Percentiles rank a stretch among this genome's conserved stretches.
phyloP scores from a whole-genome alignment of 2,329 filamentous ascomycete species.

The Hymenotorrendiella dingleyae region DNA sequence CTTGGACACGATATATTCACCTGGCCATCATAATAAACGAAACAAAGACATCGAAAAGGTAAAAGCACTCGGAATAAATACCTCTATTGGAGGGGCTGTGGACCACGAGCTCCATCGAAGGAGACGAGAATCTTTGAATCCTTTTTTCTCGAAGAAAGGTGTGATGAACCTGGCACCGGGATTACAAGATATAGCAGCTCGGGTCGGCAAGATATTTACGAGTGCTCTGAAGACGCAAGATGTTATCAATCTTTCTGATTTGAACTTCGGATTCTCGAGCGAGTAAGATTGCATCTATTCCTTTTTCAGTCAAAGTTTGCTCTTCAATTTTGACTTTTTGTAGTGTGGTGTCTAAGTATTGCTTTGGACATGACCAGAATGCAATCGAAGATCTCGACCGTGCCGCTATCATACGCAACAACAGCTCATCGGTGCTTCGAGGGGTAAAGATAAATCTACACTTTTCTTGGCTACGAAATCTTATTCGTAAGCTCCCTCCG shows the following conservation, averaged over 20 bases:
- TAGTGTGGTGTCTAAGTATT: slow-evolving; percentile 5
- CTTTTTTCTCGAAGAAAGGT: slow-evolving; percentile 12
- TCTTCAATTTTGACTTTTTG: background rate
- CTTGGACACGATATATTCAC: slow-evolving; percentile 3
- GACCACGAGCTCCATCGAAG: slow-evolving; percentile 12
- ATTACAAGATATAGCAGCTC: background rate
- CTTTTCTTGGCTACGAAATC: slow-evolving; percentile 1
- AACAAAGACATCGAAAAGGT: slow-evolving; percentile 1
- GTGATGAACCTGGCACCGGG: slow-evolving; percentile 2
- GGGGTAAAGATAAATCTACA: slow-evolving; percentile 1
- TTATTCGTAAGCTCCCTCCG: background rate
- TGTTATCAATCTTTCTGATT: slow-evolving; percentile 3
- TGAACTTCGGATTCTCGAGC: slow-evolving; percentile 1
- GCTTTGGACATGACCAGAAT: slow-evolving; percentile 2
- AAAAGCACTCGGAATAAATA: background rate
- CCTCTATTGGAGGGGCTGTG: slow-evolving; percentile 1
- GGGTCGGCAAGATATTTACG: background rate
- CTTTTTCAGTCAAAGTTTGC: background rate
- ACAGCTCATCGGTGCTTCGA: background rate
- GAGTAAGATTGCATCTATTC: slow-evolving; percentile 1
- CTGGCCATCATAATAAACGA: background rate
- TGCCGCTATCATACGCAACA: background rate
- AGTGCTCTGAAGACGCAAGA: background rate
- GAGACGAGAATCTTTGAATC: slow-evolving; percentile 12
- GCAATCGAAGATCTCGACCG: background rate